Base-by-base conservation (phyloP, 805 yeast species). In the Candida tammaniensis region DNA sequence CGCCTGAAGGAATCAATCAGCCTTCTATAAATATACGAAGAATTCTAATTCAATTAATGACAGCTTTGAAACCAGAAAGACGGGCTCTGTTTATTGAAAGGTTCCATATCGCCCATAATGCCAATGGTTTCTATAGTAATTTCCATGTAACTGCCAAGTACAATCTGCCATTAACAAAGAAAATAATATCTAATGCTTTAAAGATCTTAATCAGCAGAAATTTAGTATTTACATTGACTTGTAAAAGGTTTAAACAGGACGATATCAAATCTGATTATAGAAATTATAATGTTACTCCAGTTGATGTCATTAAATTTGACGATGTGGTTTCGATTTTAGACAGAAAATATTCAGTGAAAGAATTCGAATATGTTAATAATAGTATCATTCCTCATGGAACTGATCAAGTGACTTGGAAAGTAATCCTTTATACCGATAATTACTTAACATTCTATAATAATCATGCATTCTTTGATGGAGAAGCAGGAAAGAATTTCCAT, bases 401-500 rank as follows among this genome's bases (percentile, higher is more conserved):
- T 2, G 30, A 35, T 14, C 18, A 39, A 4, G 56, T 59, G 4
- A 31, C 51, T 4, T 57, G 61, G 61, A 45, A 38, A 31, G 30
- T 54, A 3, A n/a, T 42, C 8, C 38, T 25, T 38, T 57, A 14
- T 33, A 36, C 18, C 46, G 46, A 30, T 24, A 31, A 47, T 27
- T 46, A 52, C 30, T 7, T 55, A 5, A 28, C 54, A 8, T 48
- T 62, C 24, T 32, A 30, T 17, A 55, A 52, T 35, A 59, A 61
- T 17, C 68, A 55, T 36, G 17, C 51, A 4, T 36, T 58, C 8
- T 52, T 55, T 27, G 70, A 64, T 43, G 71, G 69, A 3, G 48
- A 48, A 11, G 48, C 62, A 10, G 64, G 60, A 2, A 36, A 38
- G 13, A 33, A 26, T 10, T 34, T 34, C 27, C 37, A 34, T 14